Conservation (phyloP, 116 monocot genomes). For the Phalaenopsis hybrid region DNA sequence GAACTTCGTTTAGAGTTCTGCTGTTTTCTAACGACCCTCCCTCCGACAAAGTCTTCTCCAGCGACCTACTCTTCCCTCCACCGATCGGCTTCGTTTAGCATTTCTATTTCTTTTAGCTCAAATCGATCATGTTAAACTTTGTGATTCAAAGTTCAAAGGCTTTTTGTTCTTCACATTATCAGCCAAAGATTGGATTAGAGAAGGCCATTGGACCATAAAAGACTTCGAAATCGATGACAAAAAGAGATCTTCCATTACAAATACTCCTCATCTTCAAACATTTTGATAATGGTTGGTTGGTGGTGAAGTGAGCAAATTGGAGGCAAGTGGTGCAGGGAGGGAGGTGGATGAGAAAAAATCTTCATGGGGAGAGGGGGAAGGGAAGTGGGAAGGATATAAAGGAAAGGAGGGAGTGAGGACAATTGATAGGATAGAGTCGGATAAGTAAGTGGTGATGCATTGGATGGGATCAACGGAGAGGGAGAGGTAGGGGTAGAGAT, state of each 20-base stretch:
- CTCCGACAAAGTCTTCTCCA: too few species aligned
- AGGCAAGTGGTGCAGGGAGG: conserved; percentile 40
- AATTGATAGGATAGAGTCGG: conserved; percentile 18
- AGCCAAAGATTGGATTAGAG: conserved; percentile 52
- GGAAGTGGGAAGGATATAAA: conserved; percentile 2
- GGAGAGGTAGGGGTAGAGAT: conserved; percentile 22
- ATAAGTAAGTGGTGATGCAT: conserved; percentile 36
- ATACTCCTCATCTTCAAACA: conserved; percentile 32
- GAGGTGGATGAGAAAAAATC: conserved; percentile 38
- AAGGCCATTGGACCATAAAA: conserved; percentile 65
- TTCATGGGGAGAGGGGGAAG: conserved; percentile 16
- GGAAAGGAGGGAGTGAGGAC: conserved; percentile 13
- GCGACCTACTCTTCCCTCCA: too few species aligned
- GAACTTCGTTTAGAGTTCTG: too few species aligned
- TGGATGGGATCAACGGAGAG: conserved; percentile 36
- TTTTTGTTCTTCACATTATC: conserved; percentile 28
- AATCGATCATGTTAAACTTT: conserved; percentile 22
- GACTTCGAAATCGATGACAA: conserved; percentile 55
- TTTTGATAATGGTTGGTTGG: conserved; percentile 58
- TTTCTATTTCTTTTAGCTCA: conserved; percentile 36
- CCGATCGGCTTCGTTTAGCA: too few species aligned
- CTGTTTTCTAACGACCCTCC: too few species aligned
- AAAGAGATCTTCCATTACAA: conserved; percentile 25
- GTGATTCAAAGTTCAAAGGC: conserved; percentile 38
- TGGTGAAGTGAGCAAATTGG: conserved; percentile 68